These are phyloP conservation scores for Lactarius psammicola DNA, from an alignment of 768 basidiomycete species.

Conservation along the genomic window DNA sequence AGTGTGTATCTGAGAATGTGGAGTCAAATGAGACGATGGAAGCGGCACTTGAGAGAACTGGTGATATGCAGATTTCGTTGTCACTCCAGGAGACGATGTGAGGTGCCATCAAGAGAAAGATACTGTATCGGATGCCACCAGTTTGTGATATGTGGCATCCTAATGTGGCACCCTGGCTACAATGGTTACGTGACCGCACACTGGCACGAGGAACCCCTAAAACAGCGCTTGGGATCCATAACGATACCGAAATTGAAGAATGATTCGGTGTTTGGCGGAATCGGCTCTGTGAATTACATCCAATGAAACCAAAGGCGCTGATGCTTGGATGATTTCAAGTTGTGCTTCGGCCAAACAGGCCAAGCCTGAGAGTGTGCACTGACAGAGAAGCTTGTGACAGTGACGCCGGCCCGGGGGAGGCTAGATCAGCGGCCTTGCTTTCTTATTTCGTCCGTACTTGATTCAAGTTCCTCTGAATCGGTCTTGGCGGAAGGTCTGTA, in stretches of 20 bases:
- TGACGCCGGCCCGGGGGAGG: too few species aligned
- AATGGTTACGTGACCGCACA: background rate
- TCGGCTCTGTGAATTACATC: background rate
- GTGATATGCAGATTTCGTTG: background rate
- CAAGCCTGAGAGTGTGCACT: too few species aligned
- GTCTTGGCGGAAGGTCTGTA: too few species aligned
- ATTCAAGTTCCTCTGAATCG: too few species aligned
- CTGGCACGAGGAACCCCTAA: background rate
- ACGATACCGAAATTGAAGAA: background rate
- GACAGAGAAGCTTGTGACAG: too few species aligned
- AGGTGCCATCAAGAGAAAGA: constrained; percentile 4
- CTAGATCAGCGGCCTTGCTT: too few species aligned
- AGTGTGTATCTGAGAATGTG: background rate
- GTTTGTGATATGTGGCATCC: background rate
- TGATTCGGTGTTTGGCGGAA: background rate
- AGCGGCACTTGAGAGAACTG: background rate
- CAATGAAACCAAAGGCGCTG: background rate
- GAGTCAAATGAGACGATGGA: constrained; percentile 16
- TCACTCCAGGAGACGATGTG: background rate
- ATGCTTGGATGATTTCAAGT: background rate
- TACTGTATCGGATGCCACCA: background rate
- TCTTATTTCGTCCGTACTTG: too few species aligned
- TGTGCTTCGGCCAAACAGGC: background rate
- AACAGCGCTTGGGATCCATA: background rate
- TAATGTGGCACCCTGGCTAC: too few species aligned